phyloP scores from a whole-genome alignment of 106 monocot species.

The Allium fistulosum region DNA sequence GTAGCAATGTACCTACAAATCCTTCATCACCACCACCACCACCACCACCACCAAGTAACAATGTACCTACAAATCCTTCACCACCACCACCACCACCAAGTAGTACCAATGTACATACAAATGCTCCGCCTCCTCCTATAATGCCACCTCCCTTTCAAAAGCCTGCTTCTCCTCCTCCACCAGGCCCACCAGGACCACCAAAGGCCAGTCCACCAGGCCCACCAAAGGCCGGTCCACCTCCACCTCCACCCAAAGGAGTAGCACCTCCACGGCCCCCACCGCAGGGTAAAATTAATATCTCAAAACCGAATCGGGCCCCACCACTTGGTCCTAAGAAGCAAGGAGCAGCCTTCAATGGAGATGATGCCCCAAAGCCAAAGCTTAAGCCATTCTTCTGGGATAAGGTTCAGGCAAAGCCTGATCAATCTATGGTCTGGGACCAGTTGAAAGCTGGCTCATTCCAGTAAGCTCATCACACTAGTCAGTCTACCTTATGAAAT shows the following conservation, averaged over 20 bases:
- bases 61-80: background rate
- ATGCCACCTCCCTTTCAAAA: conserved; percentile 19
- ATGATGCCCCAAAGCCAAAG: conserved; percentile 35
- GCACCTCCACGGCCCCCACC: conserved; percentile 6
- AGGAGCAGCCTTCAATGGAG: background rate
- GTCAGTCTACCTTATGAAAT: too few species aligned
- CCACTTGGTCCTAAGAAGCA: conserved; percentile 13
- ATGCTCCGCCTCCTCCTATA: conserved; percentile 17
- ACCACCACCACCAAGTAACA: conserved; percentile 8
- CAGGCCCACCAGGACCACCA: conserved; percentile 10
- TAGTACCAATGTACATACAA: too few species aligned
- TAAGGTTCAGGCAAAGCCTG: conserved; percentile 47
- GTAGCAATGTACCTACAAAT: conserved; percentile 3
- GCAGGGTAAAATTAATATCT: background rate
- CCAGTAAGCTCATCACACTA: conserved; percentile 31
- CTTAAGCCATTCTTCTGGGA: conserved; percentile 81
- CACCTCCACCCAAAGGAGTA: conserved; percentile 11
- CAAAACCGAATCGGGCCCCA: background rate
- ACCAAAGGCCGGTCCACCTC: conserved; percentile 1
- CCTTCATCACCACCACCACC: background rate
- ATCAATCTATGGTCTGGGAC: conserved; percentile 74
- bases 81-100: conserved; percentile 13
- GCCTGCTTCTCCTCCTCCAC: conserved; percentile 21
- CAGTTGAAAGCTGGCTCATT: conserved; percentile 64
- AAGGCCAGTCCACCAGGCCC: conserved; percentile 5